phyloP scores from a whole-genome alignment of 805 yeast species.

The Hanseniaspora osmophila region DNA sequence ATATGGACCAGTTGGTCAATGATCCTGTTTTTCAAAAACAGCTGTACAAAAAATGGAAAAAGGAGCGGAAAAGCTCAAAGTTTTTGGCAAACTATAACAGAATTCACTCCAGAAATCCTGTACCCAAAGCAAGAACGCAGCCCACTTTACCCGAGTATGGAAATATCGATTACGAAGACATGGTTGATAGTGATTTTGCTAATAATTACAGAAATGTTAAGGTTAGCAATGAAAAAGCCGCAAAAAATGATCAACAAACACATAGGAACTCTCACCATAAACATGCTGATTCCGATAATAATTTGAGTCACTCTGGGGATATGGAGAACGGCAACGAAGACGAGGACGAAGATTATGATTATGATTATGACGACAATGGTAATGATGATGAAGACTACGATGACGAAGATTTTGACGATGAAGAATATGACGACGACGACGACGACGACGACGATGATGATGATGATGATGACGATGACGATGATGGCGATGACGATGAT shows the following conservation, averaged over 20 bases:
- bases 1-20: constrained; percentile 2
- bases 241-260: too few relatives aligned
- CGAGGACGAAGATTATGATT: constrained; percentile 5
- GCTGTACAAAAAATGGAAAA: constrained; percentile 5
- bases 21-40: constrained; percentile 8
- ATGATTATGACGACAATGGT: constrained; percentile 6
- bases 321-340: constrained; percentile 8
- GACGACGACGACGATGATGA: constrained; percentile 9
- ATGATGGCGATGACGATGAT: constrained; percentile 1
- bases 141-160: not conserved
- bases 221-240: not conserved
- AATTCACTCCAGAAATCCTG: not conserved
- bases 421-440: constrained; percentile 6
- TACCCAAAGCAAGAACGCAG: not conserved
- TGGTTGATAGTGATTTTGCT: not conserved
- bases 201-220: not conserved
- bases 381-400: constrained; percentile 6
- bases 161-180: not conserved
- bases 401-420: constrained; percentile 1
- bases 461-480: constrained; percentile 7
- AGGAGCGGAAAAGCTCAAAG: not conserved
- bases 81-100: not conserved
- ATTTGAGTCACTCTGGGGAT: not conserved
- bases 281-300: not conserved
- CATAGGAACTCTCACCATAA: too few relatives aligned